Percentiles rank a stretch among this genome's conserved stretches.
These are phyloP conservation scores for Sporothrix variecibatus DNA, from an alignment of 2,329 filamentous ascomycete species.

Conservation along the genomic window DNA sequence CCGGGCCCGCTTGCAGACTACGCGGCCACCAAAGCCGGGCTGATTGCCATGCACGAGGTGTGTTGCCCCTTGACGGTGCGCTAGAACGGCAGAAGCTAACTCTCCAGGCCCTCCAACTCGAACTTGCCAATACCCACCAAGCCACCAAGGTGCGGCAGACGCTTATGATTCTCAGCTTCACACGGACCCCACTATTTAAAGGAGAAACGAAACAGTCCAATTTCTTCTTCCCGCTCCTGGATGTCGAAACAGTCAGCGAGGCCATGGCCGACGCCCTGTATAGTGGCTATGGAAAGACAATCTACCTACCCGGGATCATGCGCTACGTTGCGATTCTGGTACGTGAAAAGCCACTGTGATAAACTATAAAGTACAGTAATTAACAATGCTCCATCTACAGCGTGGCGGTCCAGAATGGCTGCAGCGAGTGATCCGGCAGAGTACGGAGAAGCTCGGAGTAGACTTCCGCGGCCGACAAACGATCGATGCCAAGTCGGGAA, in stretches of 20 bases:
- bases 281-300: background rate
- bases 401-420: background rate
- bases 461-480: conserved; percentile 10
- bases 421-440: background rate
- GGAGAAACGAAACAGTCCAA: background rate
- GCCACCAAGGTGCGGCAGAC: background rate
- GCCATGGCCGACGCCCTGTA: background rate
- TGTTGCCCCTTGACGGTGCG: too few species aligned
- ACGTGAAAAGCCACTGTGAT: background rate
- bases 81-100: too few species aligned
- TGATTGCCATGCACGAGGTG: background rate
- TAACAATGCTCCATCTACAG: background rate
- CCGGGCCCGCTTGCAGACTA: background rate
- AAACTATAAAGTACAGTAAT: too few species aligned
- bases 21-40: background rate
- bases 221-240: background rate
- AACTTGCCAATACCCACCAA: background rate
- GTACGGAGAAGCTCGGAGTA: background rate
- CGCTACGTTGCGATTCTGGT: conserved; percentile 1
- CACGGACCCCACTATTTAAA: background rate
- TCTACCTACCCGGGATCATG: conserved; percentile 10
- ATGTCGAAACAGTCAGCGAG: background rate
- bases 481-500: background rate
- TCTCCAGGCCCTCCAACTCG: conserved; percentile 4
- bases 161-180: background rate